phyloP scores from a whole-genome alignment of 768 basidiomycete species.

The Amanita phalloides region DNA sequence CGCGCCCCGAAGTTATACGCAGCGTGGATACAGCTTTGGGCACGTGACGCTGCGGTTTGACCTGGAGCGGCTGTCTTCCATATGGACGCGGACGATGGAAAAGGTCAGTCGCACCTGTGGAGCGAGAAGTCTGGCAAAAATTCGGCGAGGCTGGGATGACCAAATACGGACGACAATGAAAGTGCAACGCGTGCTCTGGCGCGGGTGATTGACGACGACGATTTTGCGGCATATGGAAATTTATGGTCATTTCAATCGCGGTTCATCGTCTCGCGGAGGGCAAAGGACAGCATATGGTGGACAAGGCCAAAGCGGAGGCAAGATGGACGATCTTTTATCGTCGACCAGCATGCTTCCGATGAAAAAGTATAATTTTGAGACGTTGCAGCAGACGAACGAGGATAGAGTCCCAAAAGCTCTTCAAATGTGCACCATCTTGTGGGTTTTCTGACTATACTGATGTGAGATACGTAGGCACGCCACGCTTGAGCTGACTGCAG shows the following conservation, averaged over 20 bases:
- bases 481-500: conserved; percentile 72
- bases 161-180: conserved; percentile 37
- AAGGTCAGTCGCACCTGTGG: too few relatives aligned
- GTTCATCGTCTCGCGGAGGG: conserved; percentile 86
- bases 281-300: conserved; percentile 16
- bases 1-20: conserved; percentile 3
- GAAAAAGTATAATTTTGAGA: conserved; percentile 99
- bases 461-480: conserved; percentile 41
- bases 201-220: conserved; percentile 76
- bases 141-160: conserved; percentile 27
- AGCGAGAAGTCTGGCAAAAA: conserved; percentile 8
- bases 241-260: conserved; percentile 91
- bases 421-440: conserved; percentile 43
- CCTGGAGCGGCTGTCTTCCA: conserved; percentile 16
- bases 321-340: conserved; percentile 83
- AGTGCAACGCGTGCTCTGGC: conserved; percentile 58
- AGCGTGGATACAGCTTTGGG: neutral
- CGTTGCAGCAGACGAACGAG: conserved; percentile 80
- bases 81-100: conserved; percentile 11
- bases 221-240: conserved; percentile 81
- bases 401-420: conserved; percentile 78
- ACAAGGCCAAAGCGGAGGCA: neutral
- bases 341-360: conserved; percentile 96
- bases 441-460: neutral
- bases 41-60: conserved; percentile 22